A percentile compares a stretch with the other conserved stretches of the same genome.
phyloP scores from a whole-genome alignment of 2,329 filamentous ascomycete species.

The Pseudogymnoascus pannorum region DNA sequence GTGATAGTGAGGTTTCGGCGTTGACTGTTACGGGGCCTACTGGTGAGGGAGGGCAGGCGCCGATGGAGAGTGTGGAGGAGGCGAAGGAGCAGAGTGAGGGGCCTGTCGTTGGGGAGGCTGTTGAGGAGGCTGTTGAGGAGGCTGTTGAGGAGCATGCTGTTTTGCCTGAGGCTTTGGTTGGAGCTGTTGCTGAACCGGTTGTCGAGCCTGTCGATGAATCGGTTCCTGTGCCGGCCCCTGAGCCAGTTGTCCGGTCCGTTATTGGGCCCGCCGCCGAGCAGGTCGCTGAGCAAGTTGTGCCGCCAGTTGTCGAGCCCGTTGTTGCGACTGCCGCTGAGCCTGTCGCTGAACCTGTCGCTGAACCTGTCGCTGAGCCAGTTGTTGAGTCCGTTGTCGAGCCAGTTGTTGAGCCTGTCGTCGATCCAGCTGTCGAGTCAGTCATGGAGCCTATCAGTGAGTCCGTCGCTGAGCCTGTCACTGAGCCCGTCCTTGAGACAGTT shows the following conservation, averaged over 20 bases:
- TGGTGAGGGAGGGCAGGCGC: neutral
- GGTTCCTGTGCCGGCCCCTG: neutral
- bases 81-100: neutral
- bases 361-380: neutral
- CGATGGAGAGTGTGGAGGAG: neutral
- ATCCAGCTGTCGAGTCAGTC: neutral
- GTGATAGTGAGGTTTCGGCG: slow-evolving; percentile 1
- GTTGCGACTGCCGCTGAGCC: neutral
- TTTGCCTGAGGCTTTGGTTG: neutral
- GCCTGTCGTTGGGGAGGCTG: neutral
- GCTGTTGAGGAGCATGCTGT: too few relatives aligned
- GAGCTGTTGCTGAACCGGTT: neutral
- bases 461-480: neutral
- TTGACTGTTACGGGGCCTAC: neutral
- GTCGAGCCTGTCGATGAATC: neutral
- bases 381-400: neutral
- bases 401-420: neutral
- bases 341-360: neutral
- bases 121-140: too few relatives aligned
- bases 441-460: neutral
- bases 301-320: neutral
- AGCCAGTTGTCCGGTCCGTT: neutral
- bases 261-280: neutral
- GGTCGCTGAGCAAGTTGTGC: neutral
- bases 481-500: too few relatives aligned